Percentiles rank a stretch among this genome's conserved stretches.
These are phyloP conservation scores for Pyrenophora graminea DNA, from an alignment of 2,329 filamentous ascomycete genomes.

Conservation along the genomic window DNA sequence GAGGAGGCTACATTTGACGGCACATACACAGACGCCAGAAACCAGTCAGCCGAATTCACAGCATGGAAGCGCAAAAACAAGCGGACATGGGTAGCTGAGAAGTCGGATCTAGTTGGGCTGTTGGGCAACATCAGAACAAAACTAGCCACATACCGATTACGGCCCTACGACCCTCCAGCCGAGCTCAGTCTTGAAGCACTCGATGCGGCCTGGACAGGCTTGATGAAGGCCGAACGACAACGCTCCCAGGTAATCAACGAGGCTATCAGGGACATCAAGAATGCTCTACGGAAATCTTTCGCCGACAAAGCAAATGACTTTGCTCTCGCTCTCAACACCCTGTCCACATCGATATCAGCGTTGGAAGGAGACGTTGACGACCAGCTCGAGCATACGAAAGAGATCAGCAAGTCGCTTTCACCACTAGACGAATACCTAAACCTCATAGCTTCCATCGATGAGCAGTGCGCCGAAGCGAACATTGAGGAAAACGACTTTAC, in stretches of 20 bases:
- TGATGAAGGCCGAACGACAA: slow-evolving; percentile 83
- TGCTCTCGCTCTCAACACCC: slow-evolving; percentile 89
- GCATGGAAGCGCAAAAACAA: slow-evolving; percentile 91
- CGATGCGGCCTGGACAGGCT: slow-evolving; percentile 77
- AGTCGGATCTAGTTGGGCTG: slow-evolving; percentile 89
- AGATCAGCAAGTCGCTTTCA: slow-evolving; percentile 80
- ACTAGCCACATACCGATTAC: slow-evolving; percentile 87
- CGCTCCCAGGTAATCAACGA: slow-evolving; percentile 96
- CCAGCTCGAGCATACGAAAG: slow-evolving; percentile 83
- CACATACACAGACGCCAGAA: slow-evolving; percentile 89
- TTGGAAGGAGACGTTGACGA: slow-evolving; percentile 96
- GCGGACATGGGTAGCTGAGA: slow-evolving; percentile 95
- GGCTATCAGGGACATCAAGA: slow-evolving; percentile 98
- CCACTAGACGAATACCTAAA: slow-evolving; percentile 91
- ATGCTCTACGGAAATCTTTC: slow-evolving; percentile 86
- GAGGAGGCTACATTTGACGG: slow-evolving; percentile 81
- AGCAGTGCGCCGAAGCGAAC: slow-evolving; percentile 91
- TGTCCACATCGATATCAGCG: slow-evolving; percentile 94
- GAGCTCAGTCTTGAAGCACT: slow-evolving; percentile 81
- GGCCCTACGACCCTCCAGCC: slow-evolving; percentile 85
- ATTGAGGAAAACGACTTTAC: slow-evolving; percentile 99
- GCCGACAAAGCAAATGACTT: slow-evolving; percentile 99
- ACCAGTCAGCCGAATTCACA: slow-evolving; percentile 78
- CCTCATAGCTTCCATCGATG: slow-evolving; percentile 82
- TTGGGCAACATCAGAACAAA: slow-evolving; percentile 99